These are phyloP conservation scores for Magnolia changhungtana DNA, from an alignment of 164 flowering plant species.

Conservation along the genomic window DNA sequence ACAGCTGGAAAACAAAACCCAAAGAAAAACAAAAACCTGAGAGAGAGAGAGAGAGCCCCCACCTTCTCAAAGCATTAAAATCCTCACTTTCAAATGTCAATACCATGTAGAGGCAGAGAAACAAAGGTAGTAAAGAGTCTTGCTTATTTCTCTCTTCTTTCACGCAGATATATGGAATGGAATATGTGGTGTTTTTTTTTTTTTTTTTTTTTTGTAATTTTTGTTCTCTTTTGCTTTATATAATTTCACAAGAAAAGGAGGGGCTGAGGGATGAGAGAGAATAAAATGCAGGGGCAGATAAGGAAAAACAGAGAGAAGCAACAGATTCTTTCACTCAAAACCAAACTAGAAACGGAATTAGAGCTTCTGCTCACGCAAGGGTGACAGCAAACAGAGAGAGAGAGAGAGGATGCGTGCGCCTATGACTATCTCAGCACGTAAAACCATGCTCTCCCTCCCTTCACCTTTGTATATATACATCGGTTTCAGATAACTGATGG, in stretches of 20 bases:
- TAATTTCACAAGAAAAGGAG: not conserved
- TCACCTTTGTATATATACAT: not conserved
- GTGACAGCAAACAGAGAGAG: constrained; percentile 4
- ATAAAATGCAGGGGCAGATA: not conserved
- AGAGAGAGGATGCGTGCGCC: constrained; percentile 8
- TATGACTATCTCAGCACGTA: constrained; percentile 8
- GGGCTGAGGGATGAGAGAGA: not conserved
- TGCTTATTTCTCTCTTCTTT: not conserved
- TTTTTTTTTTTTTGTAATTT: not conserved
- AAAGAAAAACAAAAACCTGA: too few species aligned
- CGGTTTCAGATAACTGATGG: not conserved
- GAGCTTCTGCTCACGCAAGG: constrained; percentile 44
- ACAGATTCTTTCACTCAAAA: constrained; percentile 32
- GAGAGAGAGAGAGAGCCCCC: not conserved
- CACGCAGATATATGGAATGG: too few species aligned
- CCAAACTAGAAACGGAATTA: constrained; percentile 32
- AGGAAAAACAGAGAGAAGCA: constrained; percentile 7
- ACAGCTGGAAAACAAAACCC: not conserved
- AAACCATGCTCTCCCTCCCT: constrained; percentile 4
- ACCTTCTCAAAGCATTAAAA: not conserved
- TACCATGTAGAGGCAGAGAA: not conserved
- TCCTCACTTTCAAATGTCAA: not conserved
- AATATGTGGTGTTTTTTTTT: not conserved
- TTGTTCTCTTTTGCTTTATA: not conserved
- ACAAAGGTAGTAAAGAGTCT: not conserved